Evolutionary conservation across 768 basidiomycete genomes (phyloP).

Genomic region (Cubamyces lactineus): DNA sequence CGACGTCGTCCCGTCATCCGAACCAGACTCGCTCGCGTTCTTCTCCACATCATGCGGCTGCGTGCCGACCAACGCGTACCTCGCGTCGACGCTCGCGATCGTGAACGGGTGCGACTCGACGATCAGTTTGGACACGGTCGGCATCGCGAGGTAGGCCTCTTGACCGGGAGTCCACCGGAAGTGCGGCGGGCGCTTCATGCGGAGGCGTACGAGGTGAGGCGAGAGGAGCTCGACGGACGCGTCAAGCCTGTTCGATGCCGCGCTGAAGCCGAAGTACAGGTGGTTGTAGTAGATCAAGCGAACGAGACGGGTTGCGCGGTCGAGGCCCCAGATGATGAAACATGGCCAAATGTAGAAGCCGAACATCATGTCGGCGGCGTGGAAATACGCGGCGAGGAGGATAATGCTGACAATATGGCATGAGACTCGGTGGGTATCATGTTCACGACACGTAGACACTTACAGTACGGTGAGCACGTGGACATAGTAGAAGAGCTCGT

Average conservation of each 20-base stretch:
- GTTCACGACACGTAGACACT: constrained; percentile 21
- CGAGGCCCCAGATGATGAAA: constrained; percentile 58
- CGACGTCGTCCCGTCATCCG: background rate
- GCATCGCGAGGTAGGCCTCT: constrained; percentile 53
- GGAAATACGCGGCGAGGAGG: constrained; percentile 37
- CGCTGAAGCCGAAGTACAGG: constrained; percentile 41
- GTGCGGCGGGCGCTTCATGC: constrained; percentile 47
- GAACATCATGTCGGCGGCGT: constrained; percentile 30
- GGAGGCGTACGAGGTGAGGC: constrained; percentile 50
- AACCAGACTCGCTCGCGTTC: constrained; percentile 7
- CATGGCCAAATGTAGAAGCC: constrained; percentile 52
- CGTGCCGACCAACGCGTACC: constrained; percentile 4
- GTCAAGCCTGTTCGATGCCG: constrained; percentile 34
- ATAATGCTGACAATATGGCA: constrained; percentile 30
- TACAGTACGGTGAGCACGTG: constrained; percentile 51
- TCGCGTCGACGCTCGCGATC: constrained; percentile 40
- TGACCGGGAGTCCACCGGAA: constrained; percentile 62
- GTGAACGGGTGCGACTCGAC: constrained; percentile 67
- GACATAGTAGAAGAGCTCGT: constrained; percentile 55
- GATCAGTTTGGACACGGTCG: constrained; percentile 46
- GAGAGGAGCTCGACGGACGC: constrained; percentile 49
- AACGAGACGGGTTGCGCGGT: constrained; percentile 52
- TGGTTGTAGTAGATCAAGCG: constrained; percentile 52
- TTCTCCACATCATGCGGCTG: constrained; percentile 3
- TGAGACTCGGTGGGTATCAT: background rate